Evolutionary conservation across 192 early-diverging fungal genomes (phyloP), one percentile per base, ranked within the genome.

Genomic region (Entophlyctis helioformis): DNA sequence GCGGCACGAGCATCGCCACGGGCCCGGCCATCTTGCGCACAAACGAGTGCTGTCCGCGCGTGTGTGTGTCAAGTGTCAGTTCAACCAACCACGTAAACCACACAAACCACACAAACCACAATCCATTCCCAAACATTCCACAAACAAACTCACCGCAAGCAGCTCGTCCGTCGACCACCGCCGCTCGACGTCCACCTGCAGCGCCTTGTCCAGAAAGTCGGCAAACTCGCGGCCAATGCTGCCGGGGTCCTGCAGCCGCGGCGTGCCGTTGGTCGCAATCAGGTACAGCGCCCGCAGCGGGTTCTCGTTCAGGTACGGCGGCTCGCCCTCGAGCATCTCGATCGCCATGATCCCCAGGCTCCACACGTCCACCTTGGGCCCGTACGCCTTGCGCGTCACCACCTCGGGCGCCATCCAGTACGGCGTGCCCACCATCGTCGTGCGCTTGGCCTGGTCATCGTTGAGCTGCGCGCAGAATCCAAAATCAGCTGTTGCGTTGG

Each of bases 311-410:
- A 96, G 59, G 50, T 96, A 96, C 43, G 92, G 92, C 8, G 90
- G 92, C 53, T 96, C 92, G 44, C 85, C 84, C 62, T 96, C 92
- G 47, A 96, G 80, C 92, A 96, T 93, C 61, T 96, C 90, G 43
- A 93, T 91, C 1, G 86, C 88, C 90, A 93, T 96, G 56, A 96
- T 93, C 40, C 92, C 90, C 32, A 93, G 62, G 3, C 89, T 93
- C 92, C 92, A 83, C 7, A 83, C 71, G 49, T 83, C 81, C 10
- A 83, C 78, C 48, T 83, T 83, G 20, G 73, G 72, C 0, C 81
- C 81, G 48, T 83, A 83, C 36, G 73, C 66, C 50, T 72, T 76
- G 8, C 67, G 67, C n/a, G 67, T 76, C 18, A 77, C 73, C 9
- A 77, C 73, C 54, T 76, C 72, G 10, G 68, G 68, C 19, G 64